Conservation (phyloP, 129 eudicot species). For the Sambucus nigra region DNA sequence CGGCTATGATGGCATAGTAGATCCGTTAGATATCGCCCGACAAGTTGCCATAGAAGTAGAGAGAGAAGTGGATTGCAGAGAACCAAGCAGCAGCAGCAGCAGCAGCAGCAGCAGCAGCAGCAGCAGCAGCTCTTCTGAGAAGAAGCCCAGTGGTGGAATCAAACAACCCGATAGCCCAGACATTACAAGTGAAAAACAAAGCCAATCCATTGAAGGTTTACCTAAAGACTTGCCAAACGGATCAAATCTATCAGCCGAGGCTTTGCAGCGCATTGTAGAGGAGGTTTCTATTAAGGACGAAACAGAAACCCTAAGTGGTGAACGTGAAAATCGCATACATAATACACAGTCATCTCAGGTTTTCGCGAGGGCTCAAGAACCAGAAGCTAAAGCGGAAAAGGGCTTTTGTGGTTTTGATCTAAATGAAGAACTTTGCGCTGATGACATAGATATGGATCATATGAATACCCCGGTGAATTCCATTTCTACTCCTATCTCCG, state of each 20-base stretch:
- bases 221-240: slow-evolving; percentile 31
- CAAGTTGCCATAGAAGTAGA: slow-evolving; percentile 73
- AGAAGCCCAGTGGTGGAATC: slow-evolving; percentile 19
- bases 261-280: slow-evolving; percentile 15
- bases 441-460: slow-evolving; percentile 34
- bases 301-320: slow-evolving; percentile 25
- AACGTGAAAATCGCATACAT: slow-evolving; percentile 15
- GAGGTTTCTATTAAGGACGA: slow-evolving; percentile 24
- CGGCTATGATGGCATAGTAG: slow-evolving; percentile 42
- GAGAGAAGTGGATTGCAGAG: slow-evolving; percentile 58
- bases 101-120: too few relatives aligned
- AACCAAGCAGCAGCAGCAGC: slow-evolving; percentile 64
- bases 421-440: slow-evolving; percentile 54
- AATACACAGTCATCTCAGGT: slow-evolving; percentile 33
- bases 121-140: slow-evolving; percentile 66
- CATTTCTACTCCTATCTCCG: slow-evolving; percentile 29
- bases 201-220: slow-evolving; percentile 15
- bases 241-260: slow-evolving; percentile 11
- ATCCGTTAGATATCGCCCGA: slow-evolving; percentile 71
- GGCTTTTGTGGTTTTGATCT: slow-evolving; percentile 46
- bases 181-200: slow-evolving; percentile 24
- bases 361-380: slow-evolving; percentile 44
- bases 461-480: slow-evolving; percentile 22
- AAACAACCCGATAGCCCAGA: slow-evolving; percentile 32
- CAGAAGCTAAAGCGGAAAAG: slow-evolving; percentile 30